Conservation (phyloP, 495 filamentous ascomycete genomes). For the Aspergillus incahuasiensis region DNA sequence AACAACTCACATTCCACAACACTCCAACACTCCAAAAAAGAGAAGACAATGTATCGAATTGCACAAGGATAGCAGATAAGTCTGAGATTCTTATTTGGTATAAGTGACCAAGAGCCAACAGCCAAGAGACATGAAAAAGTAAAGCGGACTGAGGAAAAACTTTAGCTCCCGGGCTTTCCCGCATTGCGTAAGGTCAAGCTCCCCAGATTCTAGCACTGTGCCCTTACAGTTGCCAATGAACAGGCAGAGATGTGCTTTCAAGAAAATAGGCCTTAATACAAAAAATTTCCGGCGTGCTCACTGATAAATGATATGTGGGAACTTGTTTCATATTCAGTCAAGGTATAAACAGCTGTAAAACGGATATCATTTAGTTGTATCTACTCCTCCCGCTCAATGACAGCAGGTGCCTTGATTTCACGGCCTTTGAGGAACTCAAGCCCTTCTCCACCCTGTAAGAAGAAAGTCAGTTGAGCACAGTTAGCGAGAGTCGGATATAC, state of each 20-base stretch:
- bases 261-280: too few relatives aligned
- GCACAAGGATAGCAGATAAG: slow-evolving; percentile 12
- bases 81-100: slow-evolving; percentile 14
- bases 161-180: slow-evolving; percentile 44
- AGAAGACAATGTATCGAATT: slow-evolving; percentile 4
- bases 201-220: slow-evolving; percentile 20
- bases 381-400: slow-evolving; percentile 68
- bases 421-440: slow-evolving; percentile 70
- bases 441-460: slow-evolving; percentile 79
- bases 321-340: neutral
- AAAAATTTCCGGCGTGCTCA: too few relatives aligned
- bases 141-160: slow-evolving; percentile 15
- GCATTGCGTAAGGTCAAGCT: slow-evolving; percentile 37
- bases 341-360: neutral
- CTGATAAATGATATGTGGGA: neutral
- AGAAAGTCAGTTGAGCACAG: slow-evolving; percentile 25
- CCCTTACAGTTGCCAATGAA: neutral
- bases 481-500: slow-evolving; percentile 9
- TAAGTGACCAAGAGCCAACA: slow-evolving; percentile 19
- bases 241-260: too few relatives aligned
- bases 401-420: slow-evolving; percentile 69
- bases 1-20: slow-evolving; percentile 19
- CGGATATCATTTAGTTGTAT: neutral
- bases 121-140: slow-evolving; percentile 14
- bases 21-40: slow-evolving; percentile 24